Evolutionary conservation across 2,329 filamentous ascomycete genomes (phyloP), one percentile per base, ranked within the genome.

Genomic region (Colletotrichum noveboracense): DNA sequence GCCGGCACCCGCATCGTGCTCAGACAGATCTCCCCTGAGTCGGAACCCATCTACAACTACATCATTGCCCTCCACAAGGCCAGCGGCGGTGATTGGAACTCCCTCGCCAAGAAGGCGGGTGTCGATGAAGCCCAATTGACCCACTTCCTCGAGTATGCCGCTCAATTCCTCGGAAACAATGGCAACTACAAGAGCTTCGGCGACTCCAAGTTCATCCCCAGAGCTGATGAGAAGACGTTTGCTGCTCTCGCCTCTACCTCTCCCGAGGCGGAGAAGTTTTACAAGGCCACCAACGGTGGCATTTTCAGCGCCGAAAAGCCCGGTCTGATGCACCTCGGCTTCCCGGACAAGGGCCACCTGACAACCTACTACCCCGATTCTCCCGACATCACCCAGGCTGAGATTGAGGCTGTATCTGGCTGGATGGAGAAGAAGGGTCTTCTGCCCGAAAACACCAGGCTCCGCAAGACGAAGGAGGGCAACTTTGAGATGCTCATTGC

Each of bases 141-240:
- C 18, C 87, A 89, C 76, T 96, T 96, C 86, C 87, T 96, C 48
- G 91, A 96, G 83, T 97, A 96, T 83, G 89, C 94, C 9, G 92
- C 91, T 34, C 94, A 95, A 84, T 96, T 97, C 83, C 87, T 97
- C 4, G 94, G 94, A 60, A 97, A 96, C 82, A 89, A 89, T 77
- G 94, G 95, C 77, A 97, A 97, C 84, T 97, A 96, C 87, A 96
- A 96, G 87, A 94, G 94, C 79, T 96, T 96, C 80, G 95, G 95
- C 58, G 94, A 97, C 84, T 91, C 93, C 80, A 97, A 97, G 83
- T 96, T 97, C 82, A 90, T 97, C 73, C 95, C 95, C 3, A 89
- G 94, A 79, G 91, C 94, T 80, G 87, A 89, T 8, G 89, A 92
- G 78, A 89, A 91, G 74, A 90, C 89, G 7, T 89, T 96, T 75